Percentiles rank a stretch among this genome's conserved stretches.
Conservation (phyloP, 768 basidiomycete genomes). For the Suillus subluteus region DNA sequence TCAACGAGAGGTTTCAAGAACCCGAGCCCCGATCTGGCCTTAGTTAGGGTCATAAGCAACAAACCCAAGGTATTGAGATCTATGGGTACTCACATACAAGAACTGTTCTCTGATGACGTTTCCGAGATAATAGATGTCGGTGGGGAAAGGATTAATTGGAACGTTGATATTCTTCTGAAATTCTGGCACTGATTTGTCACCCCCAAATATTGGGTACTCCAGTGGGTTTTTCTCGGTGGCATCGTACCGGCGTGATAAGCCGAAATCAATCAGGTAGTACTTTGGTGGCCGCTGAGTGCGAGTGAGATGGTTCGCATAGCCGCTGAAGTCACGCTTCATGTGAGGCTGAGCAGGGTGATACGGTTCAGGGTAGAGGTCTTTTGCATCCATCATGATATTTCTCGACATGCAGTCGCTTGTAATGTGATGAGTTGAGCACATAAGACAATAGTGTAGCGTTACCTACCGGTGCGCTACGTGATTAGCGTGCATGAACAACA, state of each 20-base stretch:
- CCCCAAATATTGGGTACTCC: slow-evolving; percentile 10
- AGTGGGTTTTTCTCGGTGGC: slow-evolving; percentile 19
- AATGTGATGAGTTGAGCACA: neutral
- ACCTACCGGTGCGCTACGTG: slow-evolving; percentile 21
- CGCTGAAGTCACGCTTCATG: slow-evolving; percentile 9
- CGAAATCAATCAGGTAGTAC: slow-evolving; percentile 29
- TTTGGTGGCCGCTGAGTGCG: slow-evolving; percentile 25
- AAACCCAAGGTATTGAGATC: neutral
- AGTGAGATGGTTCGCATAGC: slow-evolving; percentile 12
- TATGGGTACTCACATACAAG: slow-evolving; percentile 9
- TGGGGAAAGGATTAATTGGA: slow-evolving; percentile 16
- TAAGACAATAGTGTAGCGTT: too few relatives aligned
- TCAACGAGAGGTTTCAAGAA: slow-evolving; percentile 39
- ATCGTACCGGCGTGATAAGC: slow-evolving; percentile 24
- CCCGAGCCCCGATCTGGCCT: slow-evolving; percentile 17
- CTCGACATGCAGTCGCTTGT: slow-evolving; percentile 15
- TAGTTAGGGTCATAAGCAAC: neutral
- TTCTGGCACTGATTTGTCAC: slow-evolving; percentile 20
- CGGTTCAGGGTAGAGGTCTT: slow-evolving; percentile 9
- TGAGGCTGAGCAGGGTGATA: slow-evolving; percentile 12
- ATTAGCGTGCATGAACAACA: slow-evolving; percentile 40
- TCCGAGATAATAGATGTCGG: slow-evolving; percentile 16
- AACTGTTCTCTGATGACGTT: slow-evolving; percentile 19
- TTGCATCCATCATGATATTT: slow-evolving; percentile 24
- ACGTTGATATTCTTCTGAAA: slow-evolving; percentile 11